Evolutionary conservation across 208 protist genomes (phyloP), one percentile per base, ranked within the genome.

Genomic region (Sergeia podlipaevii): DNA sequence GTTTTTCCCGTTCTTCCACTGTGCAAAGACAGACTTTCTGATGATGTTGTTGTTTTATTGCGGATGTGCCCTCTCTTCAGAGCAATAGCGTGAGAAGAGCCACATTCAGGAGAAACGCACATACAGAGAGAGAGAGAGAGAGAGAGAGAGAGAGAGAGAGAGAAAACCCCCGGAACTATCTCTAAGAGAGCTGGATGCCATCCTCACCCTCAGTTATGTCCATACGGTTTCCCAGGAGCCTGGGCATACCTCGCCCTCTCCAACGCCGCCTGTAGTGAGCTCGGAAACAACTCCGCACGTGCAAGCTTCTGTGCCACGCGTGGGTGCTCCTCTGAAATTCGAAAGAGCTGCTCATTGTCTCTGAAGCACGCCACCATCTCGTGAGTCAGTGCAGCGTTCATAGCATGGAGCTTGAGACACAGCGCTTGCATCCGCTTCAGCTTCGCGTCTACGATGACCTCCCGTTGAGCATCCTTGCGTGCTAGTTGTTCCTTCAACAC

Each of bases 341-440:
- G 64, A 51, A 89, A 75, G 1, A 93, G 54, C 23, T 64, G 60
- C 32, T 89, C 70, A 65, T 83, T 76, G 41, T 89, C 67, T 48
- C 56, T 59, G 57, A 60, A 77, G 39, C 65, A 75, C 10, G 36
- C 33, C 15, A 53, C 66, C 70, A 95, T 49, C 56, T 88, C 80
- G 8, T 56, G 57, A 0, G 60, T 26, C 26, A 95, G 67, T 1
- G 56, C 69, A 1, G 56, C 26, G 32, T 86, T 88, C 23, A 66
- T 71, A 0, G 70, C 63, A 49, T 94, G 77, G 21, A 91, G 65
- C 4, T 71, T 64, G 26, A 94, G 50, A 23, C 77, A 74, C 17
- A 94, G 66, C 3, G 78, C 80, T 39, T 94, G 87, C 58, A 94
- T 91, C 23, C 87, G 73, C 63, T 91, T 89, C 55, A 94, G 63